Evolutionary conservation across 495 filamentous ascomycete genomes (phyloP), one percentile per base, ranked within the genome.

Genomic region (Penicillium cataractarum): DNA sequence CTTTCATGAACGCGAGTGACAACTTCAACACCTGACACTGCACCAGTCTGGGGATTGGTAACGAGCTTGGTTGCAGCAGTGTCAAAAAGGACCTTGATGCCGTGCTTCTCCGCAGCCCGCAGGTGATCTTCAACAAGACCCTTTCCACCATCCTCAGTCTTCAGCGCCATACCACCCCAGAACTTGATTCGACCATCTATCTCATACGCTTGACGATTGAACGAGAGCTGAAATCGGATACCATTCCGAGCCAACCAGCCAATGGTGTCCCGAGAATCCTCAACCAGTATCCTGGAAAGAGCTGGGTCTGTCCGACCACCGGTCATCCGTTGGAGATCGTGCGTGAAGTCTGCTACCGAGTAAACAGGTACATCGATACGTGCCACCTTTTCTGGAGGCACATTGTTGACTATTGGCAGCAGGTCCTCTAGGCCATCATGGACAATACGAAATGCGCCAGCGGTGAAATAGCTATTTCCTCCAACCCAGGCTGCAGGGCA

Each of bases 191-290:
- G 71, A 9, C 80, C 83, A 55, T 83, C 73, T 6, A 87, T 76
- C 44, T 83, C 64, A 55, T 83, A 89, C 0, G 86, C 83, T 66
- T 90, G 86, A 1, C 87, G 76, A 54, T 87, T 84, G 70, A 88
- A 89, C 2, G 78, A 81, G 21, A 89, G 74, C 61, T 82, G 76
- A 61, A 87, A 89, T 6, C 74, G 69, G 8, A 87, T 71, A 0
- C 86, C 85, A 39, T 81, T 73, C 15, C 73, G 51, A 13, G 76
- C 77, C 6, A 90, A 69, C 86, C 86, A 90, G 10, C 24, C 39
- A 3, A 87, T 74, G 0, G 81, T 65, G 15, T 68, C 74, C 22
- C 76, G 75, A 0, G 75, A 80, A 24, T 86, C 79, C 10, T 71
- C 57, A 4, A 89, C 76, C 3, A 89, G 70, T 6, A 72, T 68